A percentile compares a stretch with the other conserved stretches of the same genome.
phyloP scores from a whole-genome alignment of 1,139 yeast genomes.

The Magnusiomyces suaveolens region DNA sequence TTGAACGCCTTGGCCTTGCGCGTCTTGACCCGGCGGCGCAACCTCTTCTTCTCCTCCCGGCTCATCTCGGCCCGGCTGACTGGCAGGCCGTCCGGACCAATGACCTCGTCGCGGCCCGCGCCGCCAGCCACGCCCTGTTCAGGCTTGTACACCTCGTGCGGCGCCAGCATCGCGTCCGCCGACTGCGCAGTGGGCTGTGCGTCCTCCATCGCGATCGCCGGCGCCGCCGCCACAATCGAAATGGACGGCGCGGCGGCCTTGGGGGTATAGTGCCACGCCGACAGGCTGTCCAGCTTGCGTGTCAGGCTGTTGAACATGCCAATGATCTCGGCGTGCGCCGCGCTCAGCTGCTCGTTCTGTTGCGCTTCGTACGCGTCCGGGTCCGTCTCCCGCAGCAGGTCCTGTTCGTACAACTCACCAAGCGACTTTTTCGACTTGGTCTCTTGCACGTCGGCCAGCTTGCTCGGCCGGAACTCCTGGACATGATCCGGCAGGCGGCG shows the following conservation, averaged over 20 bases:
- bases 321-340: slow-evolving; percentile 69
- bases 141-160: slow-evolving; percentile 82
- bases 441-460: slow-evolving; percentile 61
- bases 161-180: slow-evolving; percentile 72
- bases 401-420: slow-evolving; percentile 89
- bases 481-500: slow-evolving; percentile 54
- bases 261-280: slow-evolving; percentile 90
- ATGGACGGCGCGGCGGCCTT: slow-evolving; percentile 74
- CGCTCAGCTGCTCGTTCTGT: slow-evolving; percentile 52
- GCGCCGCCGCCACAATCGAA: slow-evolving; percentile 70
- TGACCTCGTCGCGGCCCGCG: slow-evolving; percentile 46
- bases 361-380: slow-evolving; percentile 31
- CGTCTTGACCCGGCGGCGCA: slow-evolving; percentile 80
- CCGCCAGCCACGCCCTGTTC: slow-evolving; percentile 40
- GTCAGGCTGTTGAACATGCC: slow-evolving; percentile 53
- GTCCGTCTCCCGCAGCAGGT: slow-evolving; percentile 44
- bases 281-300: slow-evolving; percentile 72
- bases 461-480: slow-evolving; percentile 45
- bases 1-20: slow-evolving; percentile 53
- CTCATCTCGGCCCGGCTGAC: slow-evolving; percentile 76
- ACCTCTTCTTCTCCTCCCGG: slow-evolving; percentile 77
- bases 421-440: slow-evolving; percentile 77
- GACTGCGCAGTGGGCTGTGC: slow-evolving; percentile 87
- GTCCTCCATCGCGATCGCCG: slow-evolving; percentile 87
- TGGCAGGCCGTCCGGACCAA: slow-evolving; percentile 70